Percentiles rank a stretch among this genome's conserved stretches.
phyloP scores from a whole-genome alignment of 1,284 basidiomycete species.

The Ganoderma leucocontextum region DNA sequence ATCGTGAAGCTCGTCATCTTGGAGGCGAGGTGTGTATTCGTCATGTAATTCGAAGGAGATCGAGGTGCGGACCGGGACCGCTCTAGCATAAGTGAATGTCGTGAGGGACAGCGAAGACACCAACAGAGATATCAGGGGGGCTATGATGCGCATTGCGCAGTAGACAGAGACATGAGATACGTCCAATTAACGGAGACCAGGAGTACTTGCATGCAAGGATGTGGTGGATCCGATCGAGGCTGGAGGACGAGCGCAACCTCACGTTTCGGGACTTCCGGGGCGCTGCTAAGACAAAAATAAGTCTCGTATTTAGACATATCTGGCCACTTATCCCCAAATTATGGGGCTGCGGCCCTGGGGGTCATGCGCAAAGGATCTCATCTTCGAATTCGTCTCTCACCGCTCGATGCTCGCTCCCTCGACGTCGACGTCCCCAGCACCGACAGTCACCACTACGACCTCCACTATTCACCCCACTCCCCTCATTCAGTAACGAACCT shows the following conservation, averaged over 20 bases:
- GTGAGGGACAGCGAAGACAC: constrained; percentile 4
- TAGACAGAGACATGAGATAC: constrained; percentile 25
- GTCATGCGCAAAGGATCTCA: neutral
- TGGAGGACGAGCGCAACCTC: neutral
- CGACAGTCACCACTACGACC: constrained; percentile 9
- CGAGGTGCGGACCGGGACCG: constrained; percentile 3
- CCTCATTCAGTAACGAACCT: constrained; percentile 18
- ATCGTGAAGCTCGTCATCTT: constrained; percentile 16
- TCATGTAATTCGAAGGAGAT: constrained; percentile 27
- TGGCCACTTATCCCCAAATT: neutral
- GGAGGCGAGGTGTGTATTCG: constrained; percentile 19
- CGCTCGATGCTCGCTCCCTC: constrained; percentile 23
- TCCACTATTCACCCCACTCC: neutral
- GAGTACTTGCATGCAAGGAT: neutral
- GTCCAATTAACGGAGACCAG: neutral
- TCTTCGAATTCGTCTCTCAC: constrained; percentile 22
- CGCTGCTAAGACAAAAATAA: neutral
- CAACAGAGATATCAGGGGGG: constrained; percentile 5
- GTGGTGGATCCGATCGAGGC: neutral
- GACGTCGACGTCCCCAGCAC: constrained; percentile 21
- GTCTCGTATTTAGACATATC: constrained; percentile 11
- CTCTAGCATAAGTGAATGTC: neutral
- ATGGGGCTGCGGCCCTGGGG: constrained; percentile 22
- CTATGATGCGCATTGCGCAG: constrained; percentile 27
- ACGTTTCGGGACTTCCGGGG: constrained; percentile 16